Evolutionary conservation across 805 yeast species (phyloP).

Genomic region (Suhomyces vadensis): DNA sequence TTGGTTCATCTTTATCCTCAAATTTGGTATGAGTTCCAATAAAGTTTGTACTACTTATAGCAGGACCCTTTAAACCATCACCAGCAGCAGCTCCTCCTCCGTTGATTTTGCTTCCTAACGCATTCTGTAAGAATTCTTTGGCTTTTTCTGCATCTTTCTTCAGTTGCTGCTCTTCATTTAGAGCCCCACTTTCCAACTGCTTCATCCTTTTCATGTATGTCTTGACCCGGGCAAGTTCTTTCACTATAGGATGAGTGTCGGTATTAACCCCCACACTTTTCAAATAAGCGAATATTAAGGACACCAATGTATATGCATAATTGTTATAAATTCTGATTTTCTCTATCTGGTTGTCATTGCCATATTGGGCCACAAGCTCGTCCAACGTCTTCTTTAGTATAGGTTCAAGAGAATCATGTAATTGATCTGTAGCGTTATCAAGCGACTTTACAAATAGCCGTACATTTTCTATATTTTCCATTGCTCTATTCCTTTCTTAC

Average conservation of each 20-base stretch:
- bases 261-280: slow-evolving; percentile 60
- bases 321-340: slow-evolving; percentile 36
- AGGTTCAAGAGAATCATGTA: slow-evolving; percentile 36
- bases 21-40: slow-evolving; percentile 57
- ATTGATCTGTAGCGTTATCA: slow-evolving; percentile 35
- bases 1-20: slow-evolving; percentile 18
- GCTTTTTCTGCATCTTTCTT: slow-evolving; percentile 39
- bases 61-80: slow-evolving; percentile 38
- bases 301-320: slow-evolving; percentile 53
- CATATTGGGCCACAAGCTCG: slow-evolving; percentile 31
- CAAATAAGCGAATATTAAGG: slow-evolving; percentile 59
- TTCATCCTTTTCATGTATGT: slow-evolving; percentile 63
- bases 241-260: slow-evolving; percentile 61
- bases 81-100: slow-evolving; percentile 35
- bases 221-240: slow-evolving; percentile 66
- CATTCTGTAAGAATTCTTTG: slow-evolving; percentile 46
- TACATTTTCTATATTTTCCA: slow-evolving; percentile 50
- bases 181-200: slow-evolving; percentile 28
- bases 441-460: slow-evolving; percentile 40
- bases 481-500: slow-evolving; percentile 15
- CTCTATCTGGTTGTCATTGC: slow-evolving; percentile 25
- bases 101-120: slow-evolving; percentile 38
- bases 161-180: slow-evolving; percentile 19
- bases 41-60: slow-evolving; percentile 54
- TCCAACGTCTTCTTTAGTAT: slow-evolving; percentile 41